Evolutionary conservation across 805 yeast genomes (phyloP), one percentile per base, ranked within the genome.

Genomic region (Lachancea meyersii): DNA sequence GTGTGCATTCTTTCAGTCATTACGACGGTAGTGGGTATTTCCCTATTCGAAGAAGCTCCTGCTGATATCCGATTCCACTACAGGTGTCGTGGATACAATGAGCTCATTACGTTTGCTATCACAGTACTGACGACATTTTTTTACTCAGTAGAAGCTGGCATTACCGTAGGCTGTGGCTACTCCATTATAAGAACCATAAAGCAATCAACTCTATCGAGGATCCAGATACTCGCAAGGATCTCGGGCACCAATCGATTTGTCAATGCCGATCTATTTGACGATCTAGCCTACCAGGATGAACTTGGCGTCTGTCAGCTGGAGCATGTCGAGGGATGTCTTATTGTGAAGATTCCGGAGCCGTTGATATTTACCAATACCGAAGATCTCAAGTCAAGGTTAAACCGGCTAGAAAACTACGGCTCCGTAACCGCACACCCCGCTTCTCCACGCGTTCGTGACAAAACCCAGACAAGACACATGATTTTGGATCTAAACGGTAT

Each of bases 101-200:
- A 91, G 55, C 58, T 91, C 3, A 58, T 77, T 5, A 80, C 89
- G 0, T 78, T 86, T 52, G 63, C 69, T 13, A 68, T 82, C n/a
- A 84, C 93, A 0, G 67, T 84, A 5, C 31, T 71, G 1, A 72
- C 80, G 1, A 82, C 95, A 0, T 57, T 84, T 18, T 75, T 79
- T 51, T 80, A 74, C 60, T 87, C 97, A 0, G 80, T 89, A 58
- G 96, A 91, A 60, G 79, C 83, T 13, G 97, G 98, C 1, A 86
- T 93, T 37, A 79, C 83, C 2, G 74, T 86, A n/a, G 97, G 98
- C 0, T 79, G 86, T 37, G 77, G 77, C 0, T 85, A 86, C 51
- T 87, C 94, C 32, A 66, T 91, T 16, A 69, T 89, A 26, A 69
- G 94, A 44, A 89, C 91, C 4, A 75, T 88, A 23, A 82, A 77